Conservation (phyloP, 106 monocot species). For the Chionographis japonica region DNA sequence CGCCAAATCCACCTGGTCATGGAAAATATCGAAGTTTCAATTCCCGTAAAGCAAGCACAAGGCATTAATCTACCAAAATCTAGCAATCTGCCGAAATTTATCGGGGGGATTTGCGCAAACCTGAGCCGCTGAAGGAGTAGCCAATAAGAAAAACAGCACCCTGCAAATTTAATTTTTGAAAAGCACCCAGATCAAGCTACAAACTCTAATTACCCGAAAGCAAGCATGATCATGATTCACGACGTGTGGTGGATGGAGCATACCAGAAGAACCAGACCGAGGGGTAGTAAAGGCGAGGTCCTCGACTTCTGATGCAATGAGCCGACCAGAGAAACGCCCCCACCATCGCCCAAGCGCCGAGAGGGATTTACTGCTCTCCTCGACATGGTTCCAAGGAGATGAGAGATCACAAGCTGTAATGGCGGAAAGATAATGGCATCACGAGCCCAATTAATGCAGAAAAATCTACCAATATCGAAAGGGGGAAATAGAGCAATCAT, state of each 20-base stretch:
- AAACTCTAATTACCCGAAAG: background rate
- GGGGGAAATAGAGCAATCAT: too few species aligned
- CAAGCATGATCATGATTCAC: background rate
- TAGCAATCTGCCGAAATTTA: background rate
- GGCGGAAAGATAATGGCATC: too few species aligned
- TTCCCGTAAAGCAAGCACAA: too few species aligned
- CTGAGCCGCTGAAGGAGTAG: slow-evolving; percentile 54
- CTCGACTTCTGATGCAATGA: slow-evolving; percentile 30
- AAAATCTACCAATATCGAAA: too few species aligned
- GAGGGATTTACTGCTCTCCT: slow-evolving; percentile 21
- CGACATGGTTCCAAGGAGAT: background rate
- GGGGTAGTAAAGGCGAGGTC: slow-evolving; percentile 26
- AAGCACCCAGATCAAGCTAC: background rate
- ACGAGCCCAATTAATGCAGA: too few species aligned
- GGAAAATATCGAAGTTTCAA: too few species aligned
- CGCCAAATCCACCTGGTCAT: slow-evolving; percentile 22
- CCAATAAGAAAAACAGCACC: slow-evolving; percentile 48
- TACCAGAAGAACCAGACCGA: slow-evolving; percentile 48
- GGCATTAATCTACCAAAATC: too few species aligned
- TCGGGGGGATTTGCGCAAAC: slow-evolving; percentile 13
- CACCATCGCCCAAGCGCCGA: slow-evolving; percentile 16
- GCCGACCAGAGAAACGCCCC: slow-evolving; percentile 15
- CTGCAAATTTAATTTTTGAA: slow-evolving; percentile 15
- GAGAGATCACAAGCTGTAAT: too few species aligned
- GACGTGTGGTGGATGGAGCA: background rate